phyloP scores from a whole-genome alignment of 2,329 filamentous ascomycete genomes.

The Aotearoamyces nothofagi region DNA sequence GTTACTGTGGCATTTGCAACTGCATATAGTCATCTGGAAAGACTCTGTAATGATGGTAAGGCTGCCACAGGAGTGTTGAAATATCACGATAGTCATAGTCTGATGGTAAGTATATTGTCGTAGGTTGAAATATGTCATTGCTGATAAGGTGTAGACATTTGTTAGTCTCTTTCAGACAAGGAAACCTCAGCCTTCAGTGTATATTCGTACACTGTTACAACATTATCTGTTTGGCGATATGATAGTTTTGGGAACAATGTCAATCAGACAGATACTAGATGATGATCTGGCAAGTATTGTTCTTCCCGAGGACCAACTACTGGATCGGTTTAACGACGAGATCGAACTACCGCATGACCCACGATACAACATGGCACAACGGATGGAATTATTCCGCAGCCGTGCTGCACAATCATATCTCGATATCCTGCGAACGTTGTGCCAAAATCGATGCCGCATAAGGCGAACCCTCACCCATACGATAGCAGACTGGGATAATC shows the following conservation, averaged over 20 bases:
- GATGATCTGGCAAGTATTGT: constrained; percentile 68
- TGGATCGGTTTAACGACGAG: constrained; percentile 61
- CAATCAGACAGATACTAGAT: constrained; percentile 62
- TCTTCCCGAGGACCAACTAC: constrained; percentile 53
- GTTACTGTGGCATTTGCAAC: constrained; percentile 61
- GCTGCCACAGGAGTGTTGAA: constrained; percentile 54
- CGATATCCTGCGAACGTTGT: constrained; percentile 70
- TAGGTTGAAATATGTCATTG: no score
- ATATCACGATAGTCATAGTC: constrained; percentile 51
- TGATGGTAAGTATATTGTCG: constrained; percentile 38
- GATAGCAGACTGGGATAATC: constrained; percentile 66
- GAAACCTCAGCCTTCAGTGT: constrained; percentile 70
- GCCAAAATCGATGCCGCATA: constrained; percentile 80
- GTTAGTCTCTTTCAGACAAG: constrained; percentile 61
- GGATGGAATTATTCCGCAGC: constrained; percentile 56
- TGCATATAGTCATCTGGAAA: constrained; percentile 52
- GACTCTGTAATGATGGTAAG: constrained; percentile 56
- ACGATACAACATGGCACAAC: constrained; percentile 54
- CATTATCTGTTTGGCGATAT: constrained; percentile 60
- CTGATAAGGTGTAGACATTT: constrained; percentile 60
- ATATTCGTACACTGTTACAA: constrained; percentile 67
- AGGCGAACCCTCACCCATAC: constrained; percentile 81
- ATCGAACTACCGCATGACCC: constrained; percentile 62
- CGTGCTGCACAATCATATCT: constrained; percentile 56
- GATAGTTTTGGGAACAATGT: constrained; percentile 50